These are phyloP conservation scores for Xylaria sp. DNA, from an alignment of 2,329 filamentous ascomycete genomes.

Conservation along the genomic window DNA sequence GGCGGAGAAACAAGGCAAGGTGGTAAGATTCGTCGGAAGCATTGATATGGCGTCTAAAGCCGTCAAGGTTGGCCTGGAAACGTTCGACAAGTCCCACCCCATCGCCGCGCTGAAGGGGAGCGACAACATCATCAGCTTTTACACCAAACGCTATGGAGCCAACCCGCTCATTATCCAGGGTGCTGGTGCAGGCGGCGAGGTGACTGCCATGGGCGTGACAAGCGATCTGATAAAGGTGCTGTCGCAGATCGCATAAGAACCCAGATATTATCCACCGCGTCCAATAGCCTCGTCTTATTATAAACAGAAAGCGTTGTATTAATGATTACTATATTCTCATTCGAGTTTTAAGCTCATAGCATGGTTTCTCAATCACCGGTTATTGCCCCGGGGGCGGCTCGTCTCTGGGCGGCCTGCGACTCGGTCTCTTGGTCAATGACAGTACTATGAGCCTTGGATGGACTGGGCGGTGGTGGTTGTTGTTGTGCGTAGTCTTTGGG, in stretches of 20 bases:
- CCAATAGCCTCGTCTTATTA: slow-evolving; percentile 23
- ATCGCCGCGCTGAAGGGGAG: slow-evolving; percentile 96
- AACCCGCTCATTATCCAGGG: slow-evolving; percentile 96
- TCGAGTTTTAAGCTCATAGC: neutral
- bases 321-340: slow-evolving; percentile 26
- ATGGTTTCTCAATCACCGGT: slow-evolving; percentile 28
- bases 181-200: slow-evolving; percentile 91
- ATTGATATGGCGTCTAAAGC: slow-evolving; percentile 84
- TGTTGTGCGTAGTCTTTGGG: slow-evolving; percentile 35
- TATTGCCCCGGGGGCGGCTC: slow-evolving; percentile 33
- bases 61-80: slow-evolving; percentile 92
- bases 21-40: slow-evolving; percentile 92
- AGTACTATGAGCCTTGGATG: slow-evolving; percentile 31
- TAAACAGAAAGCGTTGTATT: slow-evolving; percentile 21
- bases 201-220: slow-evolving; percentile 98
- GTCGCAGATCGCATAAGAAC: slow-evolving; percentile 69
- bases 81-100: slow-evolving; percentile 86
- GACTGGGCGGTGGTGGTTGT: slow-evolving; percentile 18
- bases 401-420: slow-evolving; percentile 35
- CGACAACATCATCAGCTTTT: slow-evolving; percentile 99
- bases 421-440: slow-evolving; percentile 28
- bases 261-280: slow-evolving; percentile 31
- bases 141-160: slow-evolving; percentile 91
- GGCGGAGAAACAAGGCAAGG: slow-evolving; percentile 89
- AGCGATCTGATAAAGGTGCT: slow-evolving; percentile 91